Conservation (phyloP, 73 alveolate genomes). For the Stentor roeselii region DNA sequence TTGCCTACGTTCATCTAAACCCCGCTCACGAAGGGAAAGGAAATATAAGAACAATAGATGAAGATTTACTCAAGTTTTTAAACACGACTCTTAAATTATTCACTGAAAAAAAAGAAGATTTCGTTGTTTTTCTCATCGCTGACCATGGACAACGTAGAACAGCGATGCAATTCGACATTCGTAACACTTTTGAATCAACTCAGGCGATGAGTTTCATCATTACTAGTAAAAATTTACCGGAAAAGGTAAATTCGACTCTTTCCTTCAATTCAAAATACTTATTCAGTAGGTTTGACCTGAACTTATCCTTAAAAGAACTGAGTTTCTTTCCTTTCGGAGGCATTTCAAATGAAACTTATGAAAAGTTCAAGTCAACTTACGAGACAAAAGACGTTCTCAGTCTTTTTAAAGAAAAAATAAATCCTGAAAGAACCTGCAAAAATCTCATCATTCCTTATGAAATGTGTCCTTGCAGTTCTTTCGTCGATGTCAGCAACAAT, state of each 20-base stretch:
- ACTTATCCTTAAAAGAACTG: not conserved
- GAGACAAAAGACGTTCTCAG: too few relatives aligned
- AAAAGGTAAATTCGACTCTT: not conserved
- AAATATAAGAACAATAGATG: not conserved
- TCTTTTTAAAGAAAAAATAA: too few relatives aligned
- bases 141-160: not conserved
- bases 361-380: too few relatives aligned
- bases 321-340: too few relatives aligned
- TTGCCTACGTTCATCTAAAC: not conserved
- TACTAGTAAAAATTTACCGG: not conserved
- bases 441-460: too few relatives aligned
- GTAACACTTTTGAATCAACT: not conserved
- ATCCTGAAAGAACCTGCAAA: too few relatives aligned
- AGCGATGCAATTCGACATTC: not conserved
- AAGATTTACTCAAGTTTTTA: not conserved
- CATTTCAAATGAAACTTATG: too few relatives aligned
- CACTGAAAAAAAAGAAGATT: not conserved
- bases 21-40: not conserved
- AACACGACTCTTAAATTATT: not conserved
- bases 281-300: not conserved
- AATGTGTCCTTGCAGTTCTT: too few relatives aligned
- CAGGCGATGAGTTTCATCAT: not conserved
- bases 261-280: not conserved
- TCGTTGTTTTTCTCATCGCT: not conserved
- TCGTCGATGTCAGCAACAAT: too few relatives aligned